A percentile compares a stretch with the other conserved stretches of the same genome.
phyloP scores from a whole-genome alignment of 257 asterid species.

The Mitragyna speciosa region DNA sequence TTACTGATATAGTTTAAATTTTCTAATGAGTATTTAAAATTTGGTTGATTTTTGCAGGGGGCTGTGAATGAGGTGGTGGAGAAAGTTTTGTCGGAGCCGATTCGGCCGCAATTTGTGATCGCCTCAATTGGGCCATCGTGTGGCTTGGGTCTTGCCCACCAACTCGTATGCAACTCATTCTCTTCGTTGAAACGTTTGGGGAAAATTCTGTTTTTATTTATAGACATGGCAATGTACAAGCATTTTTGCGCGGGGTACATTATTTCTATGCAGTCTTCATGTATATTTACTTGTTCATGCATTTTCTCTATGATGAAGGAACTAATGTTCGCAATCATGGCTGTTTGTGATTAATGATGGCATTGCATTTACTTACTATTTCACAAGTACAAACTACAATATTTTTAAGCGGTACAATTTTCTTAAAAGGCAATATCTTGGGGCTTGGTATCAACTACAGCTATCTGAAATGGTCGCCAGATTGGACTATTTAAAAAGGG shows the following conservation, averaged over 20 bases:
- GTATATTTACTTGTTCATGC: background rate
- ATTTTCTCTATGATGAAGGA: background rate
- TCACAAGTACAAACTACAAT: background rate
- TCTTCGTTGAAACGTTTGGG: background rate
- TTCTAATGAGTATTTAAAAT: background rate
- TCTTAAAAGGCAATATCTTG: background rate
- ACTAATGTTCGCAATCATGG: too few species aligned
- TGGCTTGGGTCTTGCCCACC: constrained; percentile 40
- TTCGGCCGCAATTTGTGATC: constrained; percentile 78
- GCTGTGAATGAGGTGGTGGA: constrained; percentile 74
- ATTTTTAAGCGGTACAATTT: background rate
- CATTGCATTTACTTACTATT: too few species aligned
- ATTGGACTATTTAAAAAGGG: background rate
- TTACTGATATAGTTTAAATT: background rate
- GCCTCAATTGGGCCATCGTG: constrained; percentile 59
- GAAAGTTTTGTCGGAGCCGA: constrained; percentile 64
- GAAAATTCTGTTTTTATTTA: background rate
- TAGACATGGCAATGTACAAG: background rate
- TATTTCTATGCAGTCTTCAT: background rate
- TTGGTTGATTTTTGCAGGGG: constrained; percentile 33
- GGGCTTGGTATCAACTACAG: background rate
- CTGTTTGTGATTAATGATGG: background rate
- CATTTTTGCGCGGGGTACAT: background rate
- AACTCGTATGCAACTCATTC: constrained; percentile 36
- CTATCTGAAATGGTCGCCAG: background rate